These are phyloP conservation scores for Trifolium pratense DNA, from an alignment of 306 rosid species.

Conservation along the genomic window DNA sequence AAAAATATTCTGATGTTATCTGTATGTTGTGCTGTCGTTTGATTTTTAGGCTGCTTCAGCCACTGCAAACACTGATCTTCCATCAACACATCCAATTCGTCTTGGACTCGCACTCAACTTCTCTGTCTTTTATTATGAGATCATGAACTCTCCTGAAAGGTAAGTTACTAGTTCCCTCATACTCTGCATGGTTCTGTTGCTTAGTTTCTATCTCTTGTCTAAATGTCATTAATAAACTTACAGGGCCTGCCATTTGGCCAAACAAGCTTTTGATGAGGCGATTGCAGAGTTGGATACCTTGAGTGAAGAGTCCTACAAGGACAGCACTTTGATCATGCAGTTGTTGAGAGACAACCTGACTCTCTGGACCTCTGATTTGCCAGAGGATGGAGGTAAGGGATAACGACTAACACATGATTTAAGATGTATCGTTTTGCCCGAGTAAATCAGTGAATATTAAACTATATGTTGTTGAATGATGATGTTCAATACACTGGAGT, in stretches of 20 bases:
- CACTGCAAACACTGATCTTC: slow-evolving; percentile 89
- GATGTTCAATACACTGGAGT: slow-evolving; percentile 4
- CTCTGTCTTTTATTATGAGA: slow-evolving; percentile 97
- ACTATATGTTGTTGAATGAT: slow-evolving; percentile 29
- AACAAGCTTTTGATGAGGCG: slow-evolving; percentile 98
- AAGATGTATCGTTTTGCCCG: slow-evolving; percentile 3
- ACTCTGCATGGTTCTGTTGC: slow-evolving; percentile 13
- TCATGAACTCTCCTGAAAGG: slow-evolving; percentile 98
- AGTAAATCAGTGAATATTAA: background rate
- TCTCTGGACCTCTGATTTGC: slow-evolving; percentile 99
- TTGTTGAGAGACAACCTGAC: slow-evolving; percentile 97
- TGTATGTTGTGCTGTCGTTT: slow-evolving; percentile 7
- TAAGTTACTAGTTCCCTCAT: slow-evolving; percentile 32
- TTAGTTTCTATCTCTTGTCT: slow-evolving; percentile 34
- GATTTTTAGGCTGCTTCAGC: slow-evolving; percentile 79
- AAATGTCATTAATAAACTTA: slow-evolving; percentile 40
- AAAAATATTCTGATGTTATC: slow-evolving; percentile 20
- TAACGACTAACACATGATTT: slow-evolving; percentile 24
- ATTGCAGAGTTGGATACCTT: slow-evolving; percentile 97
- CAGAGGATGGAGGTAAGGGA: slow-evolving; percentile 93
- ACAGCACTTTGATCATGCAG: slow-evolving; percentile 98
- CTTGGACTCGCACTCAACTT: slow-evolving; percentile 98
- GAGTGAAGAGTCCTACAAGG: slow-evolving; percentile 99
- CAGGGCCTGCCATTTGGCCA: slow-evolving; percentile 99
- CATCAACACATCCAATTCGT: slow-evolving; percentile 95